A percentile compares a stretch with the other conserved stretches of the same genome.
These are phyloP conservation scores for Salvia sclarea DNA, from an alignment of 305 asterid species.

Conservation along the genomic window DNA sequence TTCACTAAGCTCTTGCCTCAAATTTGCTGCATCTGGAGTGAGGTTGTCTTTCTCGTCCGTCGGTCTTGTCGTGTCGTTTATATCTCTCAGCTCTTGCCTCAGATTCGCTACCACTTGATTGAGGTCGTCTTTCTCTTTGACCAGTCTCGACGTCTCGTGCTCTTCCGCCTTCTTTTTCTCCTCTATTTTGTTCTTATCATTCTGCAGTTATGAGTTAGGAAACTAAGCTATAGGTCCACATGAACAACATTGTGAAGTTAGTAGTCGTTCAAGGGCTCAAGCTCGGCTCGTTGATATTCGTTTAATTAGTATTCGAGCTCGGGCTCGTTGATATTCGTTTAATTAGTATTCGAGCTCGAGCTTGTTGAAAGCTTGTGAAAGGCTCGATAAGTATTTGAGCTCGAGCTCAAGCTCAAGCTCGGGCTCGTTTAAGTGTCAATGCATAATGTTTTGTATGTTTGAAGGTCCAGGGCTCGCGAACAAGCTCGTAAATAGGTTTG, in stretches of 20 bases:
- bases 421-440: too few relatives aligned
- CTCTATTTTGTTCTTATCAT: slow-evolving; percentile 48
- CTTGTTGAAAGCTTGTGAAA: too few relatives aligned
- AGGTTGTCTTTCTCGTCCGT: slow-evolving; percentile 45
- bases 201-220: slow-evolving; percentile 41
- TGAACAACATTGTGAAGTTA: not conserved
- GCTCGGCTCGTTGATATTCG: too few relatives aligned
- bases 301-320: too few relatives aligned
- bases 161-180: slow-evolving; percentile 57
- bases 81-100: slow-evolving; percentile 39
- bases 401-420: too few relatives aligned
- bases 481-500: too few relatives aligned
- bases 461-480: too few relatives aligned
- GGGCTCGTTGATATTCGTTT: too few relatives aligned
- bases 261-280: too few relatives aligned
- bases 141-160: slow-evolving; percentile 30
- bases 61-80: slow-evolving; percentile 34
- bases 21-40: slow-evolving; percentile 42
- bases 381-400: too few relatives aligned
- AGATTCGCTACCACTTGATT: slow-evolving; percentile 45
- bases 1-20: slow-evolving; percentile 40
- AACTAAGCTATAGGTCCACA: not conserved
- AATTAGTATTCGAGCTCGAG: too few relatives aligned
- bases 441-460: too few relatives aligned
- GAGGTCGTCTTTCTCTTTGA: slow-evolving; percentile 47